A percentile compares a stretch with the other conserved stretches of the same genome.
Conservation (phyloP, 2,329 filamentous ascomycete genomes). For the Rutstroemia sp. region DNA sequence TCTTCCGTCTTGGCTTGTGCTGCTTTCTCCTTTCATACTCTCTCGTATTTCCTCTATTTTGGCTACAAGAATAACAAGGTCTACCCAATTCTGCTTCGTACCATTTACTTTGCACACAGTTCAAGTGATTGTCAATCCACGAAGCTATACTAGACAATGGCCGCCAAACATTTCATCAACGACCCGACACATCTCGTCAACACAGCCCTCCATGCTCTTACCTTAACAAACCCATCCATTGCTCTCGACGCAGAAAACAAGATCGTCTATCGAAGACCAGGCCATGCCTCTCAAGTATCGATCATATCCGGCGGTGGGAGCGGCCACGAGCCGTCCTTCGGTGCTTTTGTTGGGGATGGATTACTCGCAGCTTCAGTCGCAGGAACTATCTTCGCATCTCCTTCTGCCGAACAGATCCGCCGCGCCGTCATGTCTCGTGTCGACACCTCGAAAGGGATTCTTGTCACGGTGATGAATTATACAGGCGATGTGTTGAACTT, state of each 20-base stretch:
- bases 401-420: conserved; percentile 75
- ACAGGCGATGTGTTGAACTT: conserved; percentile 88
- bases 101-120: neutral
- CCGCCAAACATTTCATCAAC: conserved; percentile 81
- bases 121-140: neutral
- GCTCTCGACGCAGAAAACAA: conserved; percentile 75
- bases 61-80: neutral
- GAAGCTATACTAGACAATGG: conserved; percentile 32
- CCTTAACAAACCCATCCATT: conserved; percentile 76
- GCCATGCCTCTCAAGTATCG: conserved; percentile 57
- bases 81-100: neutral
- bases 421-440: conserved; percentile 68
- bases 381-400: conserved; percentile 80
- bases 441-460: conserved; percentile 62
- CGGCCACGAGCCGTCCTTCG: conserved; percentile 85
- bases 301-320: conserved; percentile 84
- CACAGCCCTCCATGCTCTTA: conserved; percentile 68
- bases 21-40: neutral
- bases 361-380: conserved; percentile 76
- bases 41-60: neutral
- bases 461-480: conserved; percentile 96
- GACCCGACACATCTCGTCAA: conserved; percentile 73
- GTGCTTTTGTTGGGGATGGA: conserved; percentile 75
- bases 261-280: conserved; percentile 68
- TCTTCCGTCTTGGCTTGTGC: neutral